Conservation (phyloP, 208 protist genomes). For the Novymonas esmeraldas region DNA sequence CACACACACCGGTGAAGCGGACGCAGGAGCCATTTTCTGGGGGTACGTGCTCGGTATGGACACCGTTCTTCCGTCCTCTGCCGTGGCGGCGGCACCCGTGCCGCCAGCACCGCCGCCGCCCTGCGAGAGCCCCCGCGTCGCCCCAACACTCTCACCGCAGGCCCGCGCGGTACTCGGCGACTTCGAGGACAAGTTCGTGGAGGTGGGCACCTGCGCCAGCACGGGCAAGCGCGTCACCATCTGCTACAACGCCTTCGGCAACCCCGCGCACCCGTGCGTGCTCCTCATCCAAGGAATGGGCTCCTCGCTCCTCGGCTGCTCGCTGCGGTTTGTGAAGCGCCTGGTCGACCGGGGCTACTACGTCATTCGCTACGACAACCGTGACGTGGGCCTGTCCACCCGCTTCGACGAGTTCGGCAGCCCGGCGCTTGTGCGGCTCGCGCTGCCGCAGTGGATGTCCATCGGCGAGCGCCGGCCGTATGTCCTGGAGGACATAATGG, state of each 20-base stretch:
- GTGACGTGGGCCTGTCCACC: conserved; percentile 70
- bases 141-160: conserved; percentile 9
- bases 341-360: conserved; percentile 61
- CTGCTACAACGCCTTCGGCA: conserved; percentile 82
- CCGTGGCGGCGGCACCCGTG: too few species aligned
- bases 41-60: conserved; percentile 3
- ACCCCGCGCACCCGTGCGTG: conserved; percentile 60
- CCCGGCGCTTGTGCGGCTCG: conserved; percentile 43
- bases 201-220: conserved; percentile 62
- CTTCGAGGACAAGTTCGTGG: conserved; percentile 48
- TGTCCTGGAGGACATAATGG: conserved; percentile 67
- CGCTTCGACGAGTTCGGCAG: conserved; percentile 44
- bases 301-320: conserved; percentile 34
- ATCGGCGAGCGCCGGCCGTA: conserved; percentile 58
- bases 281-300: conserved; percentile 68
- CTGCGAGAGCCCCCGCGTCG: neutral
- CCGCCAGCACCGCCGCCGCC: too few species aligned
- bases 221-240: conserved; percentile 66
- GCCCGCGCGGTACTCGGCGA: conserved; percentile 22
- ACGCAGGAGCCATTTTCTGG: neutral
- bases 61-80: neutral
- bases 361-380: conserved; percentile 85
- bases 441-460: conserved; percentile 52
- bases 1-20: too few species aligned
- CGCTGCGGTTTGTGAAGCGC: conserved; percentile 37